Evolutionary conservation across 306 rosid species (phyloP).

Genomic region (Pterocarpus macrocarpus): DNA sequence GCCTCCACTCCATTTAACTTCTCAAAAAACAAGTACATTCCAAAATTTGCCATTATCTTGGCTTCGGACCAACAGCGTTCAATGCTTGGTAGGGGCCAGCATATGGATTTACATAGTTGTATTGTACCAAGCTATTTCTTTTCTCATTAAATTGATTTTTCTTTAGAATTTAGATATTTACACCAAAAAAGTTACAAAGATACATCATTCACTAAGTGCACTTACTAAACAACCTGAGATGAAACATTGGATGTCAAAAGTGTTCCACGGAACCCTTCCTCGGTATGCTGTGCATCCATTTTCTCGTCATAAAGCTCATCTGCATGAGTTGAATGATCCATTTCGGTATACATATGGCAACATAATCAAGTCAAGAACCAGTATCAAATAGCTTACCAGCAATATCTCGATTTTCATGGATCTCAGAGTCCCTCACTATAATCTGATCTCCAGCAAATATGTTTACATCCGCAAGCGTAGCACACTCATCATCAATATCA

Average conservation of each 20-base stretch:
- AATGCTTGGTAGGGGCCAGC: constrained; percentile 4
- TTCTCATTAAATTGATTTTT: constrained; percentile 34
- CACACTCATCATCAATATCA: constrained; percentile 73
- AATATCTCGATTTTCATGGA: constrained; percentile 97
- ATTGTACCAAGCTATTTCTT: constrained; percentile 29
- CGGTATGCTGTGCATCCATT: constrained; percentile 67
- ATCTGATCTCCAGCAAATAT: constrained; percentile 96
- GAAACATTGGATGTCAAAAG: constrained; percentile 84
- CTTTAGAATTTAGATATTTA: constrained; percentile 34
- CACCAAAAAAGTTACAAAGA: constrained; percentile 47
- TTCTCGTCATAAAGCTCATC: constrained; percentile 82
- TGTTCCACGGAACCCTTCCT: constrained; percentile 93
- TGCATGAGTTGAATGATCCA: constrained; percentile 45
- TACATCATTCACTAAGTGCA: constrained; percentile 29
- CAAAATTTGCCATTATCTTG: constrained; percentile 57
- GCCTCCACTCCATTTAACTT: not conserved
- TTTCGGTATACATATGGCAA: not conserved
- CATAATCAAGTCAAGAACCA: not conserved
- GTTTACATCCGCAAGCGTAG: constrained; percentile 83
- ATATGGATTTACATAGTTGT: constrained; percentile 33
- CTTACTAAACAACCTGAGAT: constrained; percentile 70
- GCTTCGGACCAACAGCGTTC: constrained; percentile 35
- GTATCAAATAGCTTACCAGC: constrained; percentile 70
- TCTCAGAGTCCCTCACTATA: constrained; percentile 90
- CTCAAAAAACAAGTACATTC: constrained; percentile 8